Percentiles rank a stretch among this genome's conserved stretches.
These are phyloP conservation scores for Aegilops longissima DNA, from an alignment of 176 grass and related monocot genomes.

Conservation along the genomic window DNA sequence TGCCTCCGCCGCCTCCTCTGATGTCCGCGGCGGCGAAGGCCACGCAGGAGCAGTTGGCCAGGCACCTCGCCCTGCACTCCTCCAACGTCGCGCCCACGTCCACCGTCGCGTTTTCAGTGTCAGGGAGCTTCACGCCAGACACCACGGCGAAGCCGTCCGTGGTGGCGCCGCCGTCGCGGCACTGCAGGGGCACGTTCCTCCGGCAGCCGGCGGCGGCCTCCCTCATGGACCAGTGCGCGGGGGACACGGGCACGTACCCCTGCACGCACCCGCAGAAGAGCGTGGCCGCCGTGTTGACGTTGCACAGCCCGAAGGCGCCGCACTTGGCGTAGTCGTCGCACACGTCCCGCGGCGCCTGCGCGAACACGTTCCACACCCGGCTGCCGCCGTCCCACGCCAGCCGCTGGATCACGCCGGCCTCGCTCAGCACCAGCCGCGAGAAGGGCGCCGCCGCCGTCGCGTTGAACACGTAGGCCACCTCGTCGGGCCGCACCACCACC, in stretches of 20 bases:
- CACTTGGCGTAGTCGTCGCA: slow-evolving; percentile 60
- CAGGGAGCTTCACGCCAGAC: slow-evolving; percentile 58
- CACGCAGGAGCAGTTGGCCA: slow-evolving; percentile 55
- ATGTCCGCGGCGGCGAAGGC: slow-evolving; percentile 45
- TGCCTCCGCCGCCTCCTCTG: slow-evolving; percentile 21
- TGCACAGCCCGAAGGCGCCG: slow-evolving; percentile 50
- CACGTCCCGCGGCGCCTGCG: slow-evolving; percentile 21
- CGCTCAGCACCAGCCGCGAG: slow-evolving; percentile 39
- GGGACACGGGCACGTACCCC: slow-evolving; percentile 45
- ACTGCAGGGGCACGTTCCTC: slow-evolving; percentile 37
- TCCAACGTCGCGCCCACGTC: slow-evolving; percentile 33
- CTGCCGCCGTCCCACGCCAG: slow-evolving; percentile 35
- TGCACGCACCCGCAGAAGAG: slow-evolving; percentile 44
- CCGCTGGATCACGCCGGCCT: slow-evolving; percentile 33
- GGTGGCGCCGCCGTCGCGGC: slow-evolving; percentile 26
- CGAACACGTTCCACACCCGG: slow-evolving; percentile 24
- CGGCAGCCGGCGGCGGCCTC: slow-evolving; percentile 41
- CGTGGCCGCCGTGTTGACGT: slow-evolving; percentile 36
- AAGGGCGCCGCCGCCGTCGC: slow-evolving; percentile 24
- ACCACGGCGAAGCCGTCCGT: slow-evolving; percentile 34
- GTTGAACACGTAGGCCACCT: slow-evolving; percentile 34
- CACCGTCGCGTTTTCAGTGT: slow-evolving; percentile 24
- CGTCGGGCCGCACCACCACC: slow-evolving; percentile 25
- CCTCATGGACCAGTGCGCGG: slow-evolving; percentile 41
- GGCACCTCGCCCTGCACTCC: slow-evolving; percentile 37